phyloP scores from a whole-genome alignment of 2,329 filamentous ascomycete species.

The Allantophomopsis cytisporea region DNA sequence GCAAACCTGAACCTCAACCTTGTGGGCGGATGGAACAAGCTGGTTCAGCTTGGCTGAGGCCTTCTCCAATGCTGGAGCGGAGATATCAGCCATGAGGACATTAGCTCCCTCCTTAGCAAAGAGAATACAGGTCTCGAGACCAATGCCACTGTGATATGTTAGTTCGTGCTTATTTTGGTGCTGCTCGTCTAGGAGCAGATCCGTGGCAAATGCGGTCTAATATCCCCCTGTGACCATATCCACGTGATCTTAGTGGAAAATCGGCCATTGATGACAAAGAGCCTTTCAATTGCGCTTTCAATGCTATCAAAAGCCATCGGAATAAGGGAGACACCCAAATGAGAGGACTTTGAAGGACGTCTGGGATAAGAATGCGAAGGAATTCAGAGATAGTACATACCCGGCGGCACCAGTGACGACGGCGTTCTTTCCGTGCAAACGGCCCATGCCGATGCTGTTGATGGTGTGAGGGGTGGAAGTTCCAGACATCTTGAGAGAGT shows the following conservation, averaged over 20 bases:
- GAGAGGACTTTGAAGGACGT: background rate
- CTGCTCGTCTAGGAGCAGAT: too few species aligned
- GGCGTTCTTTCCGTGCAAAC: conserved; percentile 21
- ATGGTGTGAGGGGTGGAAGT: conserved; percentile 11
- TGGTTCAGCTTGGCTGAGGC: conserved; percentile 46
- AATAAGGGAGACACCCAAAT: background rate
- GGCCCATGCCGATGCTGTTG: conserved; percentile 20
- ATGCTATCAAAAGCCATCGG: too few species aligned
- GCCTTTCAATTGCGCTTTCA: too few species aligned
- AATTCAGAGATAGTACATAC: conserved; percentile 27
- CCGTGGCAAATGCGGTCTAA: too few species aligned
- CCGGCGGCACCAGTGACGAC: conserved; percentile 58
- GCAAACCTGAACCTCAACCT: conserved; percentile 35
- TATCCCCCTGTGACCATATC: too few species aligned
- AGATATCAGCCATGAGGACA: conserved; percentile 60
- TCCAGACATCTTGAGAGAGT: too few species aligned
- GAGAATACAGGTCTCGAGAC: conserved; percentile 60
- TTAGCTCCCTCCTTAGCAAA: conserved; percentile 59
- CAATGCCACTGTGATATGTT: conserved; percentile 43
- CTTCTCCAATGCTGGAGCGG: conserved; percentile 46
- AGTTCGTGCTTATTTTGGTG: conserved; percentile 1
- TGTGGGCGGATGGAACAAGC: conserved; percentile 34
- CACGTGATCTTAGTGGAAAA: too few species aligned
- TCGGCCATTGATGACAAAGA: too few species aligned
- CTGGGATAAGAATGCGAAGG: conserved; percentile 1